Percentiles rank a stretch among this genome's conserved stretches.
Conservation (phyloP, 2,329 filamentous ascomycete species). For the Cryoendolithus antarcticus region DNA sequence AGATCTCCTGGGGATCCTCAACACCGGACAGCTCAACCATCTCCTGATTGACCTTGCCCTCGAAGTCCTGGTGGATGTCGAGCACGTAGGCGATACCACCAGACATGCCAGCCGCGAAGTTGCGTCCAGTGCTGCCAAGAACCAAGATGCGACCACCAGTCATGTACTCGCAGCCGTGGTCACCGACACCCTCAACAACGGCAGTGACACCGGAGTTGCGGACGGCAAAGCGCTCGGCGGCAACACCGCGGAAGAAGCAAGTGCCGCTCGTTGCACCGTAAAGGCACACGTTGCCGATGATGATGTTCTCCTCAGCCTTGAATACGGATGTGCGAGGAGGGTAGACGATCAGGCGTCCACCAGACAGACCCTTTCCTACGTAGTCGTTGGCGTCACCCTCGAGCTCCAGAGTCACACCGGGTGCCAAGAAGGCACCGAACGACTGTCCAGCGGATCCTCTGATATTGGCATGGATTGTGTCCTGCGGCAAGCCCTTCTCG, state of each 20-base stretch:
- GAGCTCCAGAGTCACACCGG: conserved; percentile 85
- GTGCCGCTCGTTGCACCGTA: conserved; percentile 86
- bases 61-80: conserved; percentile 79
- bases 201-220: conserved; percentile 91
- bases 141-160: conserved; percentile 84
- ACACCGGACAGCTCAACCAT: conserved; percentile 86
- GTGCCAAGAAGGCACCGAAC: conserved; percentile 86
- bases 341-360: conserved; percentile 85
- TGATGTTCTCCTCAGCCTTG: conserved; percentile 90
- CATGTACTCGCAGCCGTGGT: conserved; percentile 98
- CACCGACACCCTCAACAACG: conserved; percentile 92
- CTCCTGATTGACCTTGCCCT: conserved; percentile 88
- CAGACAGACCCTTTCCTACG: conserved; percentile 88
- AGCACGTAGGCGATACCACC: conserved; percentile 93
- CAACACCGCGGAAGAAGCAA: conserved; percentile 94
- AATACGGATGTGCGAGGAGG: conserved; percentile 81
- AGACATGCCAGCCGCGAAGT: conserved; percentile 97
- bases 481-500: conserved; percentile 74
- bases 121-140: conserved; percentile 80
- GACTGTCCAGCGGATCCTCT: conserved; percentile 94
- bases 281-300: conserved; percentile 87
- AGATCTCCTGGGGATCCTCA: conserved; percentile 77
- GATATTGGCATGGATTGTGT: conserved; percentile 92
- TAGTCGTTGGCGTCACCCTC: conserved; percentile 96
- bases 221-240: conserved; percentile 91